phyloP scores from a whole-genome alignment of 208 protist species.

The Blastocrithidia nonstop region DNA sequence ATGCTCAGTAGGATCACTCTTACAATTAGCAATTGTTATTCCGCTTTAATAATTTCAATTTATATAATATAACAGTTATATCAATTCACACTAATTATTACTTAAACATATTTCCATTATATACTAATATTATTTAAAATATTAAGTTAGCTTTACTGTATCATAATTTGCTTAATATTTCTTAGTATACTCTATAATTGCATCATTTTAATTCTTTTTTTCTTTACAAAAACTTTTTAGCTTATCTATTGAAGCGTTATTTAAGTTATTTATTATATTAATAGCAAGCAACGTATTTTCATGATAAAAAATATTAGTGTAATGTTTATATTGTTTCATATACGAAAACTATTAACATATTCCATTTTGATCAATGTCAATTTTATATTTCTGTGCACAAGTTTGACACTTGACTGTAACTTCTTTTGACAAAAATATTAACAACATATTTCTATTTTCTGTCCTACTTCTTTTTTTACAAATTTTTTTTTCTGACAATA shows the following conservation, averaged over 20 bases:
- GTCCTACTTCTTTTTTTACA: conserved; percentile 1
- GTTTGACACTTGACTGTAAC: too few species aligned
- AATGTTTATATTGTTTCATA: conserved; percentile 6
- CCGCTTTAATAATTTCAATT: conserved; percentile 7
- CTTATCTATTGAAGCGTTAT: neutral
- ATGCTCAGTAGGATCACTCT: conserved; percentile 37
- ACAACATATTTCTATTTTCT: too few species aligned
- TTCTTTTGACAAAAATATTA: too few species aligned
- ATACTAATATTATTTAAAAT: neutral
- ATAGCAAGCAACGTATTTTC: neutral
- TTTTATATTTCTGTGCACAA: too few species aligned
- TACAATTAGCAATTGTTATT: conserved; percentile 39
- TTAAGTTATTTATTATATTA: neutral
- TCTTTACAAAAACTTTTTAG: neutral
- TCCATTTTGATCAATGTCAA: too few species aligned
- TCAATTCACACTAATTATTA: conserved; percentile 8
- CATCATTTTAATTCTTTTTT: neutral
- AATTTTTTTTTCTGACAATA: conserved; percentile 5
- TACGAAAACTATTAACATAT: too few species aligned
- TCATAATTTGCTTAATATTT: neutral
- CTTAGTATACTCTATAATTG: neutral
- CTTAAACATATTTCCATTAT: neutral
- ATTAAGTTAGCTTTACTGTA: neutral
- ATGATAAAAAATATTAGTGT: neutral
- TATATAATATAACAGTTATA: too few species aligned